Evolutionary conservation across 106 monocot genomes (phyloP).

Genomic region (Alisma plantagoaquatica): DNA sequence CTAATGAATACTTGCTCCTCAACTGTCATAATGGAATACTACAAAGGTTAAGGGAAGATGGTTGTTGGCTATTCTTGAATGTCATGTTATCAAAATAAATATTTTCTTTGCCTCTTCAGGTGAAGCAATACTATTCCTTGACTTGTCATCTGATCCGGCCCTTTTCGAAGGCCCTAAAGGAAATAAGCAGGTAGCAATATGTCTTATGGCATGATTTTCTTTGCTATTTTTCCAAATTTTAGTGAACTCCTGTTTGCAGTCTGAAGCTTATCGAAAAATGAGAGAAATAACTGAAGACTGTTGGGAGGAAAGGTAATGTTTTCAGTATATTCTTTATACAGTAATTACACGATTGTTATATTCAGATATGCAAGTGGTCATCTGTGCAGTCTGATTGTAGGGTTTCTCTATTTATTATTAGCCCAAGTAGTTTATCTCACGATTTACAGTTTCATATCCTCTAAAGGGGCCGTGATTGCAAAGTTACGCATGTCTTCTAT

Average conservation of each 20-base stretch:
- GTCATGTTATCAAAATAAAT: too few relatives aligned
- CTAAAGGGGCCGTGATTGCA: too few relatives aligned
- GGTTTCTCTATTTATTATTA: too few relatives aligned
- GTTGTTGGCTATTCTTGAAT: too few relatives aligned
- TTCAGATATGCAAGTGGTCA: too few relatives aligned
- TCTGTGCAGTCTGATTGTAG: too few relatives aligned
- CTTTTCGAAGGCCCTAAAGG: constrained; percentile 86
- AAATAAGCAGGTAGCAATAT: constrained; percentile 54
- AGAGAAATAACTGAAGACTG: constrained; percentile 67
- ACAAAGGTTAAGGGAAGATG: too few relatives aligned
- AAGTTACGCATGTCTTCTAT: too few relatives aligned
- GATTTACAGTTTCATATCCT: too few relatives aligned
- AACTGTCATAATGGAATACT: too few relatives aligned
- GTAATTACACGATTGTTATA: not conserved
- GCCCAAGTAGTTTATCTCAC: too few relatives aligned
- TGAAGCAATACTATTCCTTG: constrained; percentile 77
- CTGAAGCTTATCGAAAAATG: constrained; percentile 90
- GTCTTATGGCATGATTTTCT: not conserved
- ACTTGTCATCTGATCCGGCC: constrained; percentile 73
- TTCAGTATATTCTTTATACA: not conserved
- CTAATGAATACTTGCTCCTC: too few relatives aligned
- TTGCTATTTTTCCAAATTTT: not conserved
- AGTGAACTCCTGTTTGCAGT: constrained; percentile 25
- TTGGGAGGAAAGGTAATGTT: constrained; percentile 79
- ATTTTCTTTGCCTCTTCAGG: constrained; percentile 35